Evolutionary conservation across 371 early-diverging fungal species (phyloP).

Genomic region (Polyrhizophydium stewartii): DNA sequence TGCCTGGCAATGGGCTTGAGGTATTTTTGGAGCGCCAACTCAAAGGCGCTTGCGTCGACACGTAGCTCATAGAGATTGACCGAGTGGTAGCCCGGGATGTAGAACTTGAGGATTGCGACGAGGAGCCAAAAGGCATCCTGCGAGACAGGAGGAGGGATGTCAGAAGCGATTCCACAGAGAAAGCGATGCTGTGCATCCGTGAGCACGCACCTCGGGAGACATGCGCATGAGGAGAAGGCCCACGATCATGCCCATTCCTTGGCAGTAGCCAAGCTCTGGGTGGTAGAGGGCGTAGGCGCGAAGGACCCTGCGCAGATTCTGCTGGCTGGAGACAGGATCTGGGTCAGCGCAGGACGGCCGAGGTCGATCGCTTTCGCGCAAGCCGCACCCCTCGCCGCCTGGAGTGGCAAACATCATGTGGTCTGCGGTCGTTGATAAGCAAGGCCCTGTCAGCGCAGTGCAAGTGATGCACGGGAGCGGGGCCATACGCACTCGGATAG

Average conservation of each 20-base stretch:
- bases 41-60: constrained; percentile 83
- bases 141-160: too few species aligned
- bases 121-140: constrained; percentile 86
- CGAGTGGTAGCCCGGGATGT: constrained; percentile 75
- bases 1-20: constrained; percentile 70
- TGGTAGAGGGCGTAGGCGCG: constrained; percentile 89
- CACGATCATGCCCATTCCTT: constrained; percentile 93
- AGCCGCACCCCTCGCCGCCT: constrained; percentile 61
- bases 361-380: not conserved
- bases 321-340: constrained; percentile 41
- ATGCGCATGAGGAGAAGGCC: constrained; percentile 89
- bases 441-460: constrained; percentile 32
- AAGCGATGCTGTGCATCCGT: too few species aligned
- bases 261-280: constrained; percentile 88
- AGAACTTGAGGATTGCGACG: constrained; percentile 69
- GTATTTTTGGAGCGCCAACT: constrained; percentile 65
- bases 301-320: constrained; percentile 65
- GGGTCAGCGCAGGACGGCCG: not conserved
- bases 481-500: constrained; percentile 69
- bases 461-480: constrained; percentile 21
- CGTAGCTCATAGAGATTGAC: constrained; percentile 70
- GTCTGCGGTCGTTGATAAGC: constrained; percentile 47
- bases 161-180: too few species aligned
- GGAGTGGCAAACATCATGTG: constrained; percentile 11
- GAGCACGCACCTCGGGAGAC: constrained; percentile 54